These are phyloP conservation scores for Penicillium macrosclerotiorum DNA, from an alignment of 495 filamentous ascomycete species.

Conservation along the genomic window DNA sequence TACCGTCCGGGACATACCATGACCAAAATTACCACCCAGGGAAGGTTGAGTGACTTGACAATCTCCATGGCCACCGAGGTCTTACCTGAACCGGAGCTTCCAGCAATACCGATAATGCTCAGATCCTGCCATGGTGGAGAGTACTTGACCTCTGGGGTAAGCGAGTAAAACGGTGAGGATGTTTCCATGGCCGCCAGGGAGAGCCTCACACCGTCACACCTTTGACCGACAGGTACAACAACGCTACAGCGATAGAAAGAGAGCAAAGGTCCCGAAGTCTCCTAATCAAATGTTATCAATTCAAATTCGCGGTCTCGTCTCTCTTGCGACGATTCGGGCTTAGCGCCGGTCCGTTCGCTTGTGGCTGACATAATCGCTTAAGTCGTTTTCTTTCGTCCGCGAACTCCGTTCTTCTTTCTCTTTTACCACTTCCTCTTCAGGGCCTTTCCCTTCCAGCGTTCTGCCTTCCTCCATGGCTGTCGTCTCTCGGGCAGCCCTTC, in stretches of 20 bases:
- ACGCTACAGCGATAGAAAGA: too few relatives aligned
- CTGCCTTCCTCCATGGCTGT: slow-evolving; percentile 31
- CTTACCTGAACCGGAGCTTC: slow-evolving; percentile 94
- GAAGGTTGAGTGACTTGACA: slow-evolving; percentile 81
- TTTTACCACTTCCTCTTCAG: slow-evolving; percentile 12
- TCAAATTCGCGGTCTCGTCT: slow-evolving; percentile 5
- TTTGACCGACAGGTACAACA: too few relatives aligned
- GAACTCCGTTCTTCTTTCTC: slow-evolving; percentile 7
- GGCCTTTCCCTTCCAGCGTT: slow-evolving; percentile 20
- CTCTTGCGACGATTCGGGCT: slow-evolving; percentile 15
- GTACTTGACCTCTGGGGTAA: slow-evolving; percentile 63
- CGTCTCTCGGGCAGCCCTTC: slow-evolving; percentile 24
- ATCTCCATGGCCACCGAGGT: slow-evolving; percentile 93
- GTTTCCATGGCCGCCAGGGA: slow-evolving; percentile 36
- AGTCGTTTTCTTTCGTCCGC: slow-evolving; percentile 19
- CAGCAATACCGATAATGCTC: slow-evolving; percentile 93
- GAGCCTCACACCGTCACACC: slow-evolving; percentile 6
- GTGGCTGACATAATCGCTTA: slow-evolving; percentile 18
- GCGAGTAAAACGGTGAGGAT: slow-evolving; percentile 43
- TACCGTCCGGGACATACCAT: slow-evolving; percentile 60
- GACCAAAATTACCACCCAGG: slow-evolving; percentile 96
- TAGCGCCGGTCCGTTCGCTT: slow-evolving; percentile 26
- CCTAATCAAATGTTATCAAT: too few relatives aligned
- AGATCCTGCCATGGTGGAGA: slow-evolving; percentile 91
- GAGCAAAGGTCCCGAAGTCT: too few relatives aligned